Percentiles rank a stretch among this genome's conserved stretches.
These are phyloP conservation scores for Cercospora sp. DNA, from an alignment of 2,329 filamentous ascomycete species.

Conservation along the genomic window DNA sequence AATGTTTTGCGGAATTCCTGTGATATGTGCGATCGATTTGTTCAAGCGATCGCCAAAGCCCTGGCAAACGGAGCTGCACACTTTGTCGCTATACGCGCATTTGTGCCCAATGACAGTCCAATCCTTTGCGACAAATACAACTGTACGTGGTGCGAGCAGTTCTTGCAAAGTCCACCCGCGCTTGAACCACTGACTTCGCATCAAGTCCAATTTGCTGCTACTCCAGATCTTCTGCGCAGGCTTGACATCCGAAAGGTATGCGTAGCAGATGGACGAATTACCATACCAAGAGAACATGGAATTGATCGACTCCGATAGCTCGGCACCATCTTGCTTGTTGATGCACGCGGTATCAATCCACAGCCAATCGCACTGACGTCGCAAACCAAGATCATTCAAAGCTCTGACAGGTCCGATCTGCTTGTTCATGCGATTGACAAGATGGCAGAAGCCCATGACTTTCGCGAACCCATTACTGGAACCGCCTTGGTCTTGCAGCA, in stretches of 20 bases:
- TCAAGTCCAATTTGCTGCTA: not conserved
- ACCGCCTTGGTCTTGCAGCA: not conserved
- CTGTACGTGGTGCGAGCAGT: constrained; percentile 18
- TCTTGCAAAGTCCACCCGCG: constrained; percentile 23
- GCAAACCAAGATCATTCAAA: not conserved
- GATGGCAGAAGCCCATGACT: not conserved
- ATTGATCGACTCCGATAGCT: not conserved
- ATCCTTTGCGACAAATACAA: constrained; percentile 14
- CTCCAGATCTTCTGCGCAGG: not conserved
- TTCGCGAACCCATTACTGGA: not conserved
- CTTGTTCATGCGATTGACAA: not conserved
- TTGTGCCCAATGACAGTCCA: constrained; percentile 3
- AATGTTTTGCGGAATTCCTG: not conserved
- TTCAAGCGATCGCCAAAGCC: not conserved
- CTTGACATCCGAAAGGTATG: not conserved
- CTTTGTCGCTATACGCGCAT: not conserved
- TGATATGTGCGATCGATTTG: not conserved
- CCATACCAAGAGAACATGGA: constrained; percentile 7
- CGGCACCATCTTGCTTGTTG: not conserved
- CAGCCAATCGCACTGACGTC: not conserved
- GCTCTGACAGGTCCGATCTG: not conserved
- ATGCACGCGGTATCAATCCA: constrained; percentile 12
- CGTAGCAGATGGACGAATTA: not conserved
- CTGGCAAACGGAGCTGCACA: not conserved
- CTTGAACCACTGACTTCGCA: constrained; percentile 8